Base-by-base conservation (phyloP, 129 eudicot species). In the Helichrysum umbraculigerum region DNA sequence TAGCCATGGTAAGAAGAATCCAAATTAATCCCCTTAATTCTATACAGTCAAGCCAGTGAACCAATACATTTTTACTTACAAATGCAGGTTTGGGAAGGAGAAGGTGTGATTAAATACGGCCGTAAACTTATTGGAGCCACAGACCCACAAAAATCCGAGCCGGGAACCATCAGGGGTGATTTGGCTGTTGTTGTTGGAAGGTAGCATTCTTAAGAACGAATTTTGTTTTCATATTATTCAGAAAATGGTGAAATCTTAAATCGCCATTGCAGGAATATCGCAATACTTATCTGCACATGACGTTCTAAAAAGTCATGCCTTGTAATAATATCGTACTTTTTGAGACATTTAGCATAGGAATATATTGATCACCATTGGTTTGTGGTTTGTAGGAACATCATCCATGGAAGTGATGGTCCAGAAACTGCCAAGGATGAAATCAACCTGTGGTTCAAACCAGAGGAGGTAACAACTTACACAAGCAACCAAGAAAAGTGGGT, bases 371-470 rank as follows among this genome's bases (percentile, higher is more conserved):
- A 16, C 29, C 16, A 11, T 63, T 19, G 34, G 67, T 5, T 47
- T 76, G 37, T 64, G 21, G 3, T n/a, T 78, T 80, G 63, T 76
- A 95, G 99, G 77, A 95, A 95, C 66, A 95, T 95, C 39, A 95
- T 95, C 64, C 99, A 95, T 72, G 99, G 99, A 66, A 95, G 99
- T 37, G 99, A 95, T 62, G 99, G 99, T 29, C 99, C 95, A 3
- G 99, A 95, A 88, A 95, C 99, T 0, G 99, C 99, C 74, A 88
- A 91, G 88, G 97, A 91, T 76, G 99, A 95, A 80, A 95, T 95
- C 68, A 86, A 74, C 69, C 80, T 95, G 34, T 95, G 99, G 99
- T 95, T 95, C 82, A 91, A 95, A 76, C 97, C 94, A 9, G 99
- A 95, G 83, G 99, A 95, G 81, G 75, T 95, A 75, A 88, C 88